These are phyloP conservation scores for Xylaria polymorpha DNA, from an alignment of 2,329 filamentous ascomycete genomes.

Conservation along the genomic window DNA sequence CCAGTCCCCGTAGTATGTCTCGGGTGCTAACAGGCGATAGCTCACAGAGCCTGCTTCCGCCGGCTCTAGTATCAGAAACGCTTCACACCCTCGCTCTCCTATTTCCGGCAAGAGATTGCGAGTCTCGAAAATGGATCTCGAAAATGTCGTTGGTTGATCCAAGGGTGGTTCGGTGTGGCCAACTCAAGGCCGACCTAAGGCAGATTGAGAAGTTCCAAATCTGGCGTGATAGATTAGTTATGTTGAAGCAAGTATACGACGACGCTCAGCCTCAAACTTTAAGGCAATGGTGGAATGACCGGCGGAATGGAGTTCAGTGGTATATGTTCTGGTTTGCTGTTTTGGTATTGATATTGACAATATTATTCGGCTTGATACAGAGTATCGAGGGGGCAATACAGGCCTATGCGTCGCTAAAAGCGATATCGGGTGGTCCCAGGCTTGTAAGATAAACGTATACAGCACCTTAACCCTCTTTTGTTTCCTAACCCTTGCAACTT, in stretches of 20 bases:
- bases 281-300: conserved; percentile 57
- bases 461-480: no score
- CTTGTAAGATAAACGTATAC: no score
- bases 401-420: conserved; percentile 46
- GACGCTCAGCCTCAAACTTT: conserved; percentile 52
- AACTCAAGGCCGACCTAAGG: conserved; percentile 50
- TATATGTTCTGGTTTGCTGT: conserved; percentile 60
- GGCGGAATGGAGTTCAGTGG: conserved; percentile 56
- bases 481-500: no score
- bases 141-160: conserved; percentile 43
- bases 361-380: conserved; percentile 57
- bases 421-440: no score
- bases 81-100: conserved; percentile 24
- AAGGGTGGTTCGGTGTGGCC: conserved; percentile 44
- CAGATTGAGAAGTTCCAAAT: conserved; percentile 51
- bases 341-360: conserved; percentile 51
- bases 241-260: conserved; percentile 57
- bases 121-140: conserved; percentile 17
- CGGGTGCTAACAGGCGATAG: conserved; percentile 14
- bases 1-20: not conserved
- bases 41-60: conserved; percentile 17
- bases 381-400: conserved; percentile 56
- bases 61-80: conserved; percentile 15
- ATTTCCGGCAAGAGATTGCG: conserved; percentile 43
- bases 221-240: conserved; percentile 57